A percentile compares a stretch with the other conserved stretches of the same genome.
Evolutionary conservation across 805 yeast species (phyloP).

Genomic region (Candida insectorum): DNA sequence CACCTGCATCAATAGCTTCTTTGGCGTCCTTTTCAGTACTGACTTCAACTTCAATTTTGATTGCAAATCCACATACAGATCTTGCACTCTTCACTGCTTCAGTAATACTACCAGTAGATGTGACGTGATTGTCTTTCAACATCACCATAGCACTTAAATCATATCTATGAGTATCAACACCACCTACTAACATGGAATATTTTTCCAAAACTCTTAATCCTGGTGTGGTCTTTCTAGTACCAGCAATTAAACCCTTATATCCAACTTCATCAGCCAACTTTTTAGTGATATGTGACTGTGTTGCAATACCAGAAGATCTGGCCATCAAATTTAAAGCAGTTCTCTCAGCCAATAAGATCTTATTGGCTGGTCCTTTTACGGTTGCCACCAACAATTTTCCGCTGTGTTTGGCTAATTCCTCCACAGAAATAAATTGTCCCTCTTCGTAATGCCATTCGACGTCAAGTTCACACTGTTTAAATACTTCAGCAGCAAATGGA

Average conservation of each 20-base stretch:
- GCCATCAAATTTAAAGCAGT: slow-evolving; percentile 79
- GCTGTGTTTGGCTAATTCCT: slow-evolving; percentile 42
- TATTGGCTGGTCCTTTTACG: slow-evolving; percentile 76
- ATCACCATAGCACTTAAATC: slow-evolving; percentile 92
- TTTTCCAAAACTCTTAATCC: slow-evolving; percentile 86
- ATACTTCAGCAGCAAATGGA: slow-evolving; percentile 87
- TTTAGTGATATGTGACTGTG: slow-evolving; percentile 59
- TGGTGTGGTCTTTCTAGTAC: slow-evolving; percentile 97
- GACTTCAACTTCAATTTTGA: slow-evolving; percentile 91
- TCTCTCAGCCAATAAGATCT: slow-evolving; percentile 80
- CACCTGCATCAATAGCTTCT: slow-evolving; percentile 93
- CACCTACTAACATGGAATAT: slow-evolving; percentile 93
- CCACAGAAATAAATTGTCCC: slow-evolving; percentile 46
- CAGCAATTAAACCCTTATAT: slow-evolving; percentile 83
- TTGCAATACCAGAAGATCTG: slow-evolving; percentile 84
- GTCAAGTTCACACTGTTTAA: slow-evolving; percentile 63
- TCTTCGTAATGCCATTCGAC: slow-evolving; percentile 76
- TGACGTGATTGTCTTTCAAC: slow-evolving; percentile 92
- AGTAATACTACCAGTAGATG: slow-evolving; percentile 91
- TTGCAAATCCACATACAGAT: slow-evolving; percentile 80
- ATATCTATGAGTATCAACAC: slow-evolving; percentile 88
- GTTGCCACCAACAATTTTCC: slow-evolving; percentile 71
- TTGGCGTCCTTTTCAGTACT: slow-evolving; percentile 80
- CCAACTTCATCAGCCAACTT: slow-evolving; percentile 63
- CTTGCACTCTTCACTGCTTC: slow-evolving; percentile 76